Evolutionary conservation across 805 yeast genomes (phyloP).

Genomic region (Candida easanensis): DNA sequence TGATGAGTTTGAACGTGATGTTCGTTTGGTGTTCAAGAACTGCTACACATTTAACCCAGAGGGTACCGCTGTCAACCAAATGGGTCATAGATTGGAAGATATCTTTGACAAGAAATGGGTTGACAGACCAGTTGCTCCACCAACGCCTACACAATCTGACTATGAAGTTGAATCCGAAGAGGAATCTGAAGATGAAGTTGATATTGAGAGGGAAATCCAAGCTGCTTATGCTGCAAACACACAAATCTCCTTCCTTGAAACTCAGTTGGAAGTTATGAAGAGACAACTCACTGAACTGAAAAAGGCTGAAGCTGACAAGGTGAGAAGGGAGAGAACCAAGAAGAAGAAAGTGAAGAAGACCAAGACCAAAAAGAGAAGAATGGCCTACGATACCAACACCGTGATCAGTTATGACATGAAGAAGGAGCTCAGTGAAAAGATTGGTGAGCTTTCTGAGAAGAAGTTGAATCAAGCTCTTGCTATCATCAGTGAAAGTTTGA

Average conservation of each 20-base stretch:
- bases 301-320: slow-evolving; percentile 66
- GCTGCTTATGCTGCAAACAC: slow-evolving; percentile 75
- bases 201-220: slow-evolving; percentile 46
- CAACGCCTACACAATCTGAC: slow-evolving; percentile 26
- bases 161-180: slow-evolving; percentile 28
- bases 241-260: slow-evolving; percentile 85
- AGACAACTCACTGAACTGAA: slow-evolving; percentile 80
- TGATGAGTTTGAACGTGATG: slow-evolving; percentile 82
- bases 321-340: slow-evolving; percentile 57
- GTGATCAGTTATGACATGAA: slow-evolving; percentile 92
- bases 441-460: slow-evolving; percentile 72
- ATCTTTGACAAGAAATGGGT: slow-evolving; percentile 87
- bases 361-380: slow-evolving; percentile 31
- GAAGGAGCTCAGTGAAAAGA: slow-evolving; percentile 85
- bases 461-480: slow-evolving; percentile 80
- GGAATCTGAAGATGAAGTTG: slow-evolving; percentile 38
- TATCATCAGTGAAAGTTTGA: slow-evolving; percentile 78
- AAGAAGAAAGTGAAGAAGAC: slow-evolving; percentile 41
- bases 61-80: slow-evolving; percentile 91
- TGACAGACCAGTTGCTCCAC: slow-evolving; percentile 71
- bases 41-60: slow-evolving; percentile 94
- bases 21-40: slow-evolving; percentile 79
- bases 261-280: slow-evolving; percentile 82
- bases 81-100: slow-evolving; percentile 91
- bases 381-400: slow-evolving; percentile 24